Evolutionary conservation across 2,329 filamentous ascomycete genomes (phyloP), one percentile per base, ranked within the genome.

Genomic region (Xylaria hypoxylon): DNA sequence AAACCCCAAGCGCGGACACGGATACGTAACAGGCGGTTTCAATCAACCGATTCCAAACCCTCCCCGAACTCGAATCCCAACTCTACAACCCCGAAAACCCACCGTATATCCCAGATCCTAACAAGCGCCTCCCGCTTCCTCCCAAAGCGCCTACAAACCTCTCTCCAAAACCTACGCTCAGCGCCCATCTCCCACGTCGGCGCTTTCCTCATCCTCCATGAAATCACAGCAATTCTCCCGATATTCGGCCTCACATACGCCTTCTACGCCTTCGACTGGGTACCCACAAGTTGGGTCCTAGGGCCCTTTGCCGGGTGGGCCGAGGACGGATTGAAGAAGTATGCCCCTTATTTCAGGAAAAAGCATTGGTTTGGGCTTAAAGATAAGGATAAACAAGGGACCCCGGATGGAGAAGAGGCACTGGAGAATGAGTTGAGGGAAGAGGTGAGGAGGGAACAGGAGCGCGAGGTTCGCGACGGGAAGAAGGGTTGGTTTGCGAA

Each of bases 161-260:
- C 94, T 80, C 90, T 92, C 0, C 79, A 82, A 0, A 88, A 89
- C 0, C 87, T 99, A 2, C 87, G 90, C 64, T 84, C 86, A 62
- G 94, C 94, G 0, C 96, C 96, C 0, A 79, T 94, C 50, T 92
- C 92, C 0, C 93, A 97, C 80, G 84, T 97, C 47, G 88, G 91
- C 1, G 90, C 95, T 0, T 99, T 99, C 78, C 83, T 98, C 11
- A 83, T 97, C 44, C 85, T 99, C 0, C 96, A 99, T 82, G 96
- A 99, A 79, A 77, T 97, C 50, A 98, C 96, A 0, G 95, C 96
- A 10, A 81, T 97, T 11, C 79, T 95, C 1, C 95, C 95, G 0
- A 80, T 98, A 0, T 78, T 96, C 44, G 90, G 87, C 0, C 85
- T 98, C 1, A 89, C 92, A 24, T 89, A 85, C 0, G 77, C 88